Base-by-base conservation (phyloP, 768 basidiomycete genomes). In the Lactifluus hygrophoroides region DNA sequence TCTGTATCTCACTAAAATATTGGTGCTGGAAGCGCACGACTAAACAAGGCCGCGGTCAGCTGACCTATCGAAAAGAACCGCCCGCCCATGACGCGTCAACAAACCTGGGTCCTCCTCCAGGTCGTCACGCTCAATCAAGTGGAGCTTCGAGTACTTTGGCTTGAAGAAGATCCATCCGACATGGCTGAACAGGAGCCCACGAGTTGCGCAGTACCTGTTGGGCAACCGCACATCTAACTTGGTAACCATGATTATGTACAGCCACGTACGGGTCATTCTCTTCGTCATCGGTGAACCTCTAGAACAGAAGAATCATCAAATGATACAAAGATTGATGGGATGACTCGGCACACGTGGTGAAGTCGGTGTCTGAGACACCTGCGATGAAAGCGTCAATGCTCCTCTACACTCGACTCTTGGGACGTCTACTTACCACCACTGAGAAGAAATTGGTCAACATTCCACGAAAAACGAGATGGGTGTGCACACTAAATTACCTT, bases 151-250 rank as follows among this genome's bases (percentile, higher is more conserved):
- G 66, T 90, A 90, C 1, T 66, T 77, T 1, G 86, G 82, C 68
- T 88, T 88, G 73, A 75, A 83, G 69, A 91, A 90, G 65, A 90
- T 90, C 89, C 90, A 92, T 1, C 89, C 90, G 75, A 90, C 80
- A 64, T 90, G 89, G 6, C 87, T 85, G 66, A 81, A 89, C 51
- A 86, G 76, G 2, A 92, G 69, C 0, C 90, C 89, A 27, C 77
- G 75, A 0, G 86, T 85, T 0, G 88, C 90, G 17, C 85, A 76
- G 67, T 92, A 92, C 3, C 84, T 85, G 53, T 1, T 23, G 10
- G 30, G 16, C 25, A 56, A 13, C 50, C 13, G 40, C 38, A 43
- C 44, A 10, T 53, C 8, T 23, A 10, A 16, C 30, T 19, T 42
- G 6, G 30, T 19, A 28, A 23, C 45, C 27, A 47, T 40, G 27